Percentiles rank a stretch among this genome's conserved stretches.
phyloP scores from a whole-genome alignment of 352 stramenopile genomes.

The Globisporangium parvum region DNA sequence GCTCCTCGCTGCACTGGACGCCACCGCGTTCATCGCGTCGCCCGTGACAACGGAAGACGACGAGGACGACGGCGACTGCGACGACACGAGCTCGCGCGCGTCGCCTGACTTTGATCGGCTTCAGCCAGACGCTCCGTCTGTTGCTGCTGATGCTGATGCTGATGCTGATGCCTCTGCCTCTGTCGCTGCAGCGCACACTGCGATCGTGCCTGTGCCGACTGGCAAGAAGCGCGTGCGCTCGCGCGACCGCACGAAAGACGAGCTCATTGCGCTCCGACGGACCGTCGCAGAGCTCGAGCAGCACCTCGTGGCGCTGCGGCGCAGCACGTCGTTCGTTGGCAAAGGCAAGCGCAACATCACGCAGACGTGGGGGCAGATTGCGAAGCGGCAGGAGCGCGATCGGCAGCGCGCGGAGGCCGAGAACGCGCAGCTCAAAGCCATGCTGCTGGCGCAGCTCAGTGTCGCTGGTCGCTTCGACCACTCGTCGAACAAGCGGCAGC shows the following conservation, averaged over 20 bases:
- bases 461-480: conserved; percentile 9
- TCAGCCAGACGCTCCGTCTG: too few relatives aligned
- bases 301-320: conserved; percentile 7
- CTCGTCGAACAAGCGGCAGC: conserved; percentile 15
- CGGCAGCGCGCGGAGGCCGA: conserved; percentile 11
- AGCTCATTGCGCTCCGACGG: conserved; percentile 9
- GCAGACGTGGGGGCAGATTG: conserved; percentile 12
- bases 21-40: conserved; percentile 13
- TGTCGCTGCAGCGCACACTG: neutral
- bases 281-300: conserved; percentile 10
- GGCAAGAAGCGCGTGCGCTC: conserved; percentile 12
- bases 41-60: conserved; percentile 10
- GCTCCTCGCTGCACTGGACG: conserved; percentile 13
- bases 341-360: conserved; percentile 7
- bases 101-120: too few relatives aligned
- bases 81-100: neutral
- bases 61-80: conserved; percentile 2
- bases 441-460: conserved; percentile 14
- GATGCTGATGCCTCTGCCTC: neutral
- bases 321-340: conserved; percentile 10
- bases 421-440: conserved; percentile 14
- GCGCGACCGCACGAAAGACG: conserved; percentile 11
- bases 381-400: conserved; percentile 7
- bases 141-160: too few relatives aligned
- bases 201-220: neutral